A percentile compares a stretch with the other conserved stretches of the same genome.
Evolutionary conservation across 352 stramenopile genomes (phyloP).

Genomic region (Globisporangium iwayamae): DNA sequence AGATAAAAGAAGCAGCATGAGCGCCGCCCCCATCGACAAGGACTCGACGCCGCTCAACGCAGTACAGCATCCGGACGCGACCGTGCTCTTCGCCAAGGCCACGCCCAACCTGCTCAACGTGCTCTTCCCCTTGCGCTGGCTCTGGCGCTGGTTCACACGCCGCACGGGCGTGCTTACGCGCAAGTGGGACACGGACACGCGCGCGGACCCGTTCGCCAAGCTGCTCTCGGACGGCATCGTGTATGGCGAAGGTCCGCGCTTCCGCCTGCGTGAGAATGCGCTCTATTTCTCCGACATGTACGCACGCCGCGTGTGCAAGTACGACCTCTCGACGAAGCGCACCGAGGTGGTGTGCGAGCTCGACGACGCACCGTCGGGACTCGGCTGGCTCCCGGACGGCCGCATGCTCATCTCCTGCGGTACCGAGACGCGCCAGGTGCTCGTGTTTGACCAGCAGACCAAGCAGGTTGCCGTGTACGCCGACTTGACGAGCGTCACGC

Average conservation of each 20-base stretch:
- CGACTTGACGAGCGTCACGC: constrained; percentile 45
- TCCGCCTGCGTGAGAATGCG: constrained; percentile 41
- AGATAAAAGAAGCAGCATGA: not conserved
- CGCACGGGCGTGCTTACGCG: constrained; percentile 16
- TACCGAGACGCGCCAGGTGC: constrained; percentile 43
- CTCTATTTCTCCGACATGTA: constrained; percentile 73
- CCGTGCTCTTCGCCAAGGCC: constrained; percentile 19
- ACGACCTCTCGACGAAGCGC: constrained; percentile 36
- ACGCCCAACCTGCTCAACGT: constrained; percentile 19
- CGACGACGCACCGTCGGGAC: constrained; percentile 46
- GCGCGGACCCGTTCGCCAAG: constrained; percentile 28
- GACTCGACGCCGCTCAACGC: not conserved
- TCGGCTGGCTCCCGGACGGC: constrained; percentile 63
- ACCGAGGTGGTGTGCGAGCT: constrained; percentile 40
- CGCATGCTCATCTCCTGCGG: constrained; percentile 49
- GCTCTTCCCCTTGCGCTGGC: constrained; percentile 23
- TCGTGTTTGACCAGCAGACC: constrained; percentile 34
- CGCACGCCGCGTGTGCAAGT: constrained; percentile 53
- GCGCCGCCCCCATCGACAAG: not conserved
- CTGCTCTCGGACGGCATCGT: constrained; percentile 38
- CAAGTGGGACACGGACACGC: constrained; percentile 16
- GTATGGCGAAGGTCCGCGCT: constrained; percentile 60
- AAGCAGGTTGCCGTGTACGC: constrained; percentile 39
- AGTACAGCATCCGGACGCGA: not conserved
- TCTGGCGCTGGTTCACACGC: constrained; percentile 31